Conservation (phyloP, 805 yeast species). For the Saccharomycopsis synnaedendra region DNA sequence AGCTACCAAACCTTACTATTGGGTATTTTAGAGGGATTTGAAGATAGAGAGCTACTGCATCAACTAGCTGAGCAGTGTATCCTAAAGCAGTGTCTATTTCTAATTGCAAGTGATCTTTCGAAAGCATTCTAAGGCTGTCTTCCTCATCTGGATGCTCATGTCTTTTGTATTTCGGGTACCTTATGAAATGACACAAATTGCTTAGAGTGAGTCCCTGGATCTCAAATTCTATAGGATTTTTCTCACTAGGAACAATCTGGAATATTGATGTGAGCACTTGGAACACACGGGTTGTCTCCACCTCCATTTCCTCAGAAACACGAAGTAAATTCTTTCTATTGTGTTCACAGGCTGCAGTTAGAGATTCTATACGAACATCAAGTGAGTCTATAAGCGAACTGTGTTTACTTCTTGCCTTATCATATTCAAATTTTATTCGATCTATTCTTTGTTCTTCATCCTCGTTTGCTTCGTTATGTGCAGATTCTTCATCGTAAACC, state of each 20-base stretch:
- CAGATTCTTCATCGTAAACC: neutral
- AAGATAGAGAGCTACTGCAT: conserved; percentile 29
- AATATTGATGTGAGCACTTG: conserved; percentile 10
- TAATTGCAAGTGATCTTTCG: conserved; percentile 24
- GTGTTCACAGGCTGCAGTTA: conserved; percentile 4
- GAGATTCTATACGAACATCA: conserved; percentile 1
- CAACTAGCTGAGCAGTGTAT: conserved; percentile 31
- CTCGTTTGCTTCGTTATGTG: neutral
- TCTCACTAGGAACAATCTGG: conserved; percentile 4
- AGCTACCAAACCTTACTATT: conserved; percentile 34
- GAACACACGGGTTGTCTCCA: conserved; percentile 9
- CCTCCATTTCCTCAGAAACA: conserved; percentile 3
- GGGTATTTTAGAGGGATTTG: conserved; percentile 38
- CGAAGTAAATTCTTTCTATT: conserved; percentile 3
- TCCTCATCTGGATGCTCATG: neutral
- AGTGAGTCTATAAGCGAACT: conserved; percentile 8
- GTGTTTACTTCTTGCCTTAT: neutral
- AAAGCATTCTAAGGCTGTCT: conserved; percentile 13
- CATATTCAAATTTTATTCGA: too few relatives aligned
- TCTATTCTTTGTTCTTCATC: neutral
- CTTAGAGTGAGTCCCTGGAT: conserved; percentile 9
- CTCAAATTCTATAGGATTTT: conserved; percentile 14
- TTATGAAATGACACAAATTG: conserved; percentile 11
- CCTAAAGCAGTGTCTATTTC: conserved; percentile 40
- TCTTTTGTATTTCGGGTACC: conserved; percentile 12